A percentile compares a stretch with the other conserved stretches of the same genome.
These are phyloP conservation scores for Cyclospora cayetanensis DNA, from an alignment of 169 alveolate species.

Conservation along the genomic window DNA sequence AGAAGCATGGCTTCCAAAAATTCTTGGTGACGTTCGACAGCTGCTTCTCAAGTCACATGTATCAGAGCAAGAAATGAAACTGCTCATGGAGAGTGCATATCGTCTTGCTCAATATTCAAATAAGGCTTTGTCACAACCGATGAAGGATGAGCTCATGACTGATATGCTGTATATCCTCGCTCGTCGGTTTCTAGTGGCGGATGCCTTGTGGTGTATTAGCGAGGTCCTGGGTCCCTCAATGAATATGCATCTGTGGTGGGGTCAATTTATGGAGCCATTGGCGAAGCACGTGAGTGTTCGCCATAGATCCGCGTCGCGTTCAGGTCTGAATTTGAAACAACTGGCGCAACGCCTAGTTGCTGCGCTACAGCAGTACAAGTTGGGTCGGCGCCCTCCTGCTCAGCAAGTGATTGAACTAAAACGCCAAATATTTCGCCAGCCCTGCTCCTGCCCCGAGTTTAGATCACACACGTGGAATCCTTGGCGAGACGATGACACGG, in stretches of 20 bases:
- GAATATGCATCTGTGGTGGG: background rate
- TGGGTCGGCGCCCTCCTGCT: background rate
- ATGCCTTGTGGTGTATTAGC: constrained; percentile 13
- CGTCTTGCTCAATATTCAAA: background rate
- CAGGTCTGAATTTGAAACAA: background rate
- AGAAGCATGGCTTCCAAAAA: background rate
- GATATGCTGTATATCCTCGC: background rate
- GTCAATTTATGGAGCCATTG: background rate
- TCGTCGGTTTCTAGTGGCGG: constrained; percentile 4
- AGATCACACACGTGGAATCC: background rate
- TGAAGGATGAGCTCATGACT: too few relatives aligned
- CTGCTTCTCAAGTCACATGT: background rate
- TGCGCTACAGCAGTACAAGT: background rate
- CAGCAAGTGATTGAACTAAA: background rate
- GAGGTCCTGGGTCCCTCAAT: background rate
- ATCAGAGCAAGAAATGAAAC: background rate
- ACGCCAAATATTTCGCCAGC: background rate
- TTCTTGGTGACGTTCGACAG: background rate
- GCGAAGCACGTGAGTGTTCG: background rate
- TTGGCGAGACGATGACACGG: background rate
- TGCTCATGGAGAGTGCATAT: background rate
- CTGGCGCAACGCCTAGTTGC: background rate
- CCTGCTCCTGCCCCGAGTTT: background rate
- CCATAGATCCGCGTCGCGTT: too few relatives aligned
- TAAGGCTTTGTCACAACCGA: background rate